These are phyloP conservation scores for Scenedesmus sp. DNA, from an alignment of 163 green algal genomes.

Conservation along the genomic window DNA sequence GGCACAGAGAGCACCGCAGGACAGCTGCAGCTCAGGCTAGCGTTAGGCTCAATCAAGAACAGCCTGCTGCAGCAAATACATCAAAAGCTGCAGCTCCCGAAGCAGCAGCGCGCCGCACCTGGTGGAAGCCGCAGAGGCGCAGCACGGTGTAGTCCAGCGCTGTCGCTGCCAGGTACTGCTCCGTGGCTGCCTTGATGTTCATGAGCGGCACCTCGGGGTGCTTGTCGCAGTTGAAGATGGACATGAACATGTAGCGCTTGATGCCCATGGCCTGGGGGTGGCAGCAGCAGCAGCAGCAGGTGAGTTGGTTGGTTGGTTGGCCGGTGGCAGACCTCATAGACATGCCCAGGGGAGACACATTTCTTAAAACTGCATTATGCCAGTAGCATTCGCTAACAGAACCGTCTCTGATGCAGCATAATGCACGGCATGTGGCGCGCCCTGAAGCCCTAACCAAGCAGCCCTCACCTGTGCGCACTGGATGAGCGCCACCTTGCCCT, in stretches of 20 bases:
- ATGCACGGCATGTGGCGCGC: neutral
- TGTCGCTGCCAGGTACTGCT: constrained; percentile 90
- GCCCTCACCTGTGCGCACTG: constrained; percentile 83
- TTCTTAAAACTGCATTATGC: too few species aligned
- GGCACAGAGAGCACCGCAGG: too few species aligned
- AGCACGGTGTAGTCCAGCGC: constrained; percentile 96
- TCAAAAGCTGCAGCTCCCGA: neutral
- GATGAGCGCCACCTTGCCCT: constrained; percentile 98
- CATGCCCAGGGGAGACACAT: neutral
- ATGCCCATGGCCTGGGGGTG: constrained; percentile 95
- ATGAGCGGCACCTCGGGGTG: constrained; percentile 98
- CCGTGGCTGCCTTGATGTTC: constrained; percentile 96
- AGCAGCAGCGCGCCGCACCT: constrained; percentile 63
- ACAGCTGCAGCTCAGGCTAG: too few species aligned
- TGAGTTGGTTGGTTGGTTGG: neutral
- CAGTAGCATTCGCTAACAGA: neutral
- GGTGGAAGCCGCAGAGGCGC: constrained; percentile 97
- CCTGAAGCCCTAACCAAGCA: neutral
- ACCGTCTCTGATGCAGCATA: neutral
- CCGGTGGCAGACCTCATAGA: neutral
- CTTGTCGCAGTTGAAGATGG: constrained; percentile 96
- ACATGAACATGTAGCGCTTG: constrained; percentile 97
- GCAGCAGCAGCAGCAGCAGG: neutral
- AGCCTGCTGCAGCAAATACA: too few species aligned
- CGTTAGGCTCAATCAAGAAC: too few species aligned